Base-by-base conservation (phyloP, 805 yeast genomes). In the Metahyphopichia silvanorum region DNA sequence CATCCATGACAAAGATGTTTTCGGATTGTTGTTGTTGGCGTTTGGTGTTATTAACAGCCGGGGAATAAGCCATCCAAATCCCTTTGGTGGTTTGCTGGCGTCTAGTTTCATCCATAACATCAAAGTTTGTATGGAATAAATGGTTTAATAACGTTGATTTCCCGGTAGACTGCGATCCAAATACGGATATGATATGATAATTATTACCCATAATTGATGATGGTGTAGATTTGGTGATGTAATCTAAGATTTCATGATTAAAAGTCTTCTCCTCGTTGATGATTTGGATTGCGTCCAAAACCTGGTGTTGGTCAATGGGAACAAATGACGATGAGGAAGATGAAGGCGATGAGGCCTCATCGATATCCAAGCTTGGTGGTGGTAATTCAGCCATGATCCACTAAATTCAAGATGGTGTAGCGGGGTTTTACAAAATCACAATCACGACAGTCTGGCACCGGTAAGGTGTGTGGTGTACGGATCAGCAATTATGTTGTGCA, bases 81-180 rank as follows among this genome's bases (percentile, higher is more conserved):
- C 73, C 73, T 40, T 63, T 65, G 24, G 73, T 67, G 28, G 98
- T 93, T 55, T 91, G 98, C 47, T 84, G 89, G 47, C 98, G 77
- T 38, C 71, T 73, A 11, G 71, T 58, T 40, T 87, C 96, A 59
- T 86, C 85, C 98, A 93, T 93, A 15, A 91, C 95, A 47, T 86
- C 96, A 53, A 93, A 93, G 26, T 72, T 61, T 7, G 98, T 93
- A 42, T 83, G 83, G 63, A 93, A 93, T 36, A 93, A 61, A 27
- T 78, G 76, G 61, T 93, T 93, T 48, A 93, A 70, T 37, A 93
- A 69, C 1, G 98, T 93, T 2, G 96, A 87, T 60, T 93, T 93
- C 33, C 98, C 98, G 4, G 97, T 88, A 3, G 95, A 83, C 55
- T 93, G 98, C 1, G 96, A 87, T 4, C 98, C 98, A 67, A 93